A percentile compares a stretch with the other conserved stretches of the same genome.
These are phyloP conservation scores for Globisporangium apiculatum DNA, from an alignment of 352 stramenopile species.

Conservation along the genomic window DNA sequence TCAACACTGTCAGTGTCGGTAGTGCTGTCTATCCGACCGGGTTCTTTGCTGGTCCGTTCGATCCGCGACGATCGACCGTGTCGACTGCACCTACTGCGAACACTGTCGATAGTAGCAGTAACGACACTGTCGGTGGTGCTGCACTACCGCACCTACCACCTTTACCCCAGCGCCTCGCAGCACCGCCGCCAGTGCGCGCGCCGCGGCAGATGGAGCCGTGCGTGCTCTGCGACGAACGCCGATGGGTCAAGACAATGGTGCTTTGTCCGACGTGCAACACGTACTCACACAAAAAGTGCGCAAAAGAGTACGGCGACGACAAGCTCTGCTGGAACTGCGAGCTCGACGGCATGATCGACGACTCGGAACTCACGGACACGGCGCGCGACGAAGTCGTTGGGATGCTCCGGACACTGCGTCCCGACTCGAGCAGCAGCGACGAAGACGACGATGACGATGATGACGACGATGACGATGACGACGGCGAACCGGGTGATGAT, in stretches of 20 bases:
- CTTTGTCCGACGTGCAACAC: slow-evolving; percentile 42
- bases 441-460: slow-evolving; percentile 11
- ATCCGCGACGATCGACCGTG: too few species aligned
- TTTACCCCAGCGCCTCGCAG: slow-evolving; percentile 2
- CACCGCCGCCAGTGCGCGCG: slow-evolving; percentile 5
- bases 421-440: slow-evolving; percentile 14
- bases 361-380: slow-evolving; percentile 57
- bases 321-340: slow-evolving; percentile 73
- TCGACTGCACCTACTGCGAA: too few species aligned
- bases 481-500: slow-evolving; percentile 3
- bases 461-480: slow-evolving; percentile 9
- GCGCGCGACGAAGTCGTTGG: slow-evolving; percentile 31
- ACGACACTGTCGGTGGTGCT: too few species aligned
- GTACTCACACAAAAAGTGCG: slow-evolving; percentile 71
- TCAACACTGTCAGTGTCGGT: too few species aligned
- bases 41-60: too few species aligned
- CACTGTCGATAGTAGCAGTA: too few species aligned
- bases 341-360: slow-evolving; percentile 65
- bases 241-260: slow-evolving; percentile 25
- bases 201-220: slow-evolving; percentile 37
- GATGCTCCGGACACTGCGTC: slow-evolving; percentile 40
- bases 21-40: too few species aligned
- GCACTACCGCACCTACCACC: too few species aligned
- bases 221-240: slow-evolving; percentile 48
- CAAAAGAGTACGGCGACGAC: slow-evolving; percentile 62